A percentile compares a stretch with the other conserved stretches of the same genome.
These are phyloP conservation scores for Chlamydomonas sp. DNA, from an alignment of 139 green algal genomes.

Conservation along the genomic window DNA sequence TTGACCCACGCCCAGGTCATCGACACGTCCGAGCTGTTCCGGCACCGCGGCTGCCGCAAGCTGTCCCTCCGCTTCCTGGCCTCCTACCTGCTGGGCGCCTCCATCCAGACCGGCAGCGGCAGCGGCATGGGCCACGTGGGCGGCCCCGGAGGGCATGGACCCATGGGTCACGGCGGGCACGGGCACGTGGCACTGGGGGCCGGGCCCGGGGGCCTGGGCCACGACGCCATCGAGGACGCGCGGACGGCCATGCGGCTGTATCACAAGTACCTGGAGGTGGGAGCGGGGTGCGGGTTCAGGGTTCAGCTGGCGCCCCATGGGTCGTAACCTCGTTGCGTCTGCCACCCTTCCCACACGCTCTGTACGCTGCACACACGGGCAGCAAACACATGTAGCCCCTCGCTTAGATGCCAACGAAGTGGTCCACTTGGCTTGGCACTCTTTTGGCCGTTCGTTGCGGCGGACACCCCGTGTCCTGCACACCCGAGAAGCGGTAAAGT, in stretches of 20 bases:
- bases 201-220: slow-evolving; percentile 19
- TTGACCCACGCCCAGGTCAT: slow-evolving; percentile 69
- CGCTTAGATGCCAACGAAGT: too few species aligned
- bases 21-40: slow-evolving; percentile 96
- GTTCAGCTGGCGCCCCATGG: too few species aligned
- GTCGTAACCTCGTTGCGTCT: too few species aligned
- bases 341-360: too few species aligned
- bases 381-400: too few species aligned
- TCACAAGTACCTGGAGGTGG: slow-evolving; percentile 79
- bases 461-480: too few species aligned
- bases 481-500: too few species aligned
- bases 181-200: not conserved
- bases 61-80: slow-evolving; percentile 94
- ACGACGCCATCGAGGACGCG: slow-evolving; percentile 96
- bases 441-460: too few species aligned
- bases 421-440: too few species aligned
- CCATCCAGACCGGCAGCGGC: slow-evolving; percentile 77
- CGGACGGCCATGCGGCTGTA: slow-evolving; percentile 89
- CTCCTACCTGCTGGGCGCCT: slow-evolving; percentile 82
- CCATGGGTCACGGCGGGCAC: not conserved
- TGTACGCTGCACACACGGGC: too few species aligned
- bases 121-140: not conserved
- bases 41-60: slow-evolving; percentile 78
- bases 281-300: not conserved
- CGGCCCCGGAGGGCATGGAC: not conserved